These are phyloP conservation scores for Reticulascus tulasneorum DNA, from an alignment of 2,329 filamentous ascomycete species.

Conservation along the genomic window DNA sequence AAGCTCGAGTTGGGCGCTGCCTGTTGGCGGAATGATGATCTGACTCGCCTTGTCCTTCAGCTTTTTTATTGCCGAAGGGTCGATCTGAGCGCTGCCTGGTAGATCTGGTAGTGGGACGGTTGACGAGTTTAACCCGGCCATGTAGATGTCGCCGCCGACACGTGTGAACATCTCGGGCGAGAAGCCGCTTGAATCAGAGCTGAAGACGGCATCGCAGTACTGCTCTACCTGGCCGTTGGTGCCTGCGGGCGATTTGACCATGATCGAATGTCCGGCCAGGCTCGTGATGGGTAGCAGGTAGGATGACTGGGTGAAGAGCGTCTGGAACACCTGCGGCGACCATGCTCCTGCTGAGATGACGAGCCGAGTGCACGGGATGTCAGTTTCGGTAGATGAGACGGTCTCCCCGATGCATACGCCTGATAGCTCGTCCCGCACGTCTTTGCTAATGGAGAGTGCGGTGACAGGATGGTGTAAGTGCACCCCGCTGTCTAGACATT, in stretches of 20 bases:
- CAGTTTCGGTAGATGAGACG: constrained; percentile 37
- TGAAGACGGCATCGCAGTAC: constrained; percentile 66
- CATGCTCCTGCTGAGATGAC: constrained; percentile 68
- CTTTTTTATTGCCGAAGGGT: constrained; percentile 38
- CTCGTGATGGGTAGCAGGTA: constrained; percentile 53
- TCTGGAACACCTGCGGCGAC: constrained; percentile 61
- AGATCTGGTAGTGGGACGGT: constrained; percentile 55
- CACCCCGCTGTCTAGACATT: constrained; percentile 58
- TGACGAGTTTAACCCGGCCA: constrained; percentile 67
- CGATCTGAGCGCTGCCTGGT: constrained; percentile 44
- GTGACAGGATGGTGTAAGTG: constrained; percentile 61
- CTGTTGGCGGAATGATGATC: constrained; percentile 39
- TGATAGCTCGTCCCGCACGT: constrained; percentile 46
- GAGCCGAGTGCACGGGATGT: constrained; percentile 60
- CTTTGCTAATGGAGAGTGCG: constrained; percentile 47
- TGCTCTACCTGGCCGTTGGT: constrained; percentile 35
- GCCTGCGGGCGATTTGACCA: constrained; percentile 54
- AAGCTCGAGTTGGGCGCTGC: constrained; percentile 53
- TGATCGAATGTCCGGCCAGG: constrained; percentile 68
- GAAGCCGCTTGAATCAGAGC: constrained; percentile 53
- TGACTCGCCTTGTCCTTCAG: constrained; percentile 44
- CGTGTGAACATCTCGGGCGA: constrained; percentile 70
- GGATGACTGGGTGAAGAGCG: constrained; percentile 57
- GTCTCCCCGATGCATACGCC: constrained; percentile 47
- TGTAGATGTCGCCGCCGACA: constrained; percentile 63